phyloP scores from a whole-genome alignment of 257 asterid species.

The Ballota nigra region DNA sequence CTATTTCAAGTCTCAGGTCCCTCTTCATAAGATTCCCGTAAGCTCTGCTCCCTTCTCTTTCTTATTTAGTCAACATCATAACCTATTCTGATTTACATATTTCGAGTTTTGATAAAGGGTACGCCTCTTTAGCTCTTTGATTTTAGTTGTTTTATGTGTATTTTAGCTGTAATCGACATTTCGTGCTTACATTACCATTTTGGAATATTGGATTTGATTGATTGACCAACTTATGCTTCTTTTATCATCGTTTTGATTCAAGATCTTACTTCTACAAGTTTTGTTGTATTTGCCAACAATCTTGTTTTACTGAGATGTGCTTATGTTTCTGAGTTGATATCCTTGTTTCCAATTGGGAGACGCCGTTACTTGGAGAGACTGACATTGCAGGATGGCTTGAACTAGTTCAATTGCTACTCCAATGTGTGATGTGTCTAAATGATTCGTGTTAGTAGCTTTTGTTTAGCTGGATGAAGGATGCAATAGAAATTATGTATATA shows the following conservation, averaged over 20 bases:
- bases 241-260: slow-evolving; percentile 7
- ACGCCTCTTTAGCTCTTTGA: background rate
- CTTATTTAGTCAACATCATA: background rate
- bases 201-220: slow-evolving; percentile 9
- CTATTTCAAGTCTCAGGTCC: slow-evolving; percentile 99
- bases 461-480: background rate
- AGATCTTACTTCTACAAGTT: slow-evolving; percentile 2
- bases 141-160: too few relatives aligned
- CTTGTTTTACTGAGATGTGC: slow-evolving; percentile 4
- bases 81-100: background rate
- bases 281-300: background rate
- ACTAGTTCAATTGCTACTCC: slow-evolving; percentile 2
- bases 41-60: slow-evolving; percentile 20
- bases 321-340: slow-evolving; percentile 6
- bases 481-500: background rate
- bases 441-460: background rate
- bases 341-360: background rate
- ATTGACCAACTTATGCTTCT: background rate
- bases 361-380: background rate
- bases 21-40: slow-evolving; percentile 99
- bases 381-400: too few relatives aligned
- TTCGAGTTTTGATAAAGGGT: background rate
- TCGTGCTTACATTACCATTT: background rate
- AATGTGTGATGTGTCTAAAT: background rate
- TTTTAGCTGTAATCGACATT: background rate